Base-by-base conservation (phyloP, 257 asterid genomes). In the Petunia secreta region DNA sequence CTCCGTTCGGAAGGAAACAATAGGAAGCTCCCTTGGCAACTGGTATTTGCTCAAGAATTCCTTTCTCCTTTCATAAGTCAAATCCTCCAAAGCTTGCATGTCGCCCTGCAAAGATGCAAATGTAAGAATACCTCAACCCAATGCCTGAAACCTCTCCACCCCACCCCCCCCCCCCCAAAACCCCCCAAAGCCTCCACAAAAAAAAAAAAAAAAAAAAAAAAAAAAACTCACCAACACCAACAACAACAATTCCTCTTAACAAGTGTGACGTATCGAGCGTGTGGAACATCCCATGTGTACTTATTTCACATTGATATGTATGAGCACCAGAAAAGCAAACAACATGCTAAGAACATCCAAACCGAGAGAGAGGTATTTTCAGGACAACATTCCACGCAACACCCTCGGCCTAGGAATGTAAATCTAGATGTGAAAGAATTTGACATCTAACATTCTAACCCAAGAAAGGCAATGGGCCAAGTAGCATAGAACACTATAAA, bases 21-120 rank as follows among this genome's bases (percentile, higher is more conserved):
- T 58, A 0, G 99, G 98, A 77, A 96, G 98, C 85, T 94, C 98
- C 63, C 53, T 78, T 1, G 99, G 99, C 63, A 96, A 81, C 43
- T 75, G 91, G 85, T 91, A 88, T 82, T 89, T 87, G 82, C 87
- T 83, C 85, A 96, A 79, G 92, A 95, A 95, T 63, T 85, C 94
- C 85, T 89, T 95, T 83, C 98, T 87, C 87, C 79, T 95, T 81
- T 95, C 93, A 25, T 96, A 93, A 4, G 98, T 96, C 63, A 96
- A 77, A 84, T 96, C 99, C 88, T 94, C 98, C 75, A 96, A 89
- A 43, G 99, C 97, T 83, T 91, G 98, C 92, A 96, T 85, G 84
- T 96, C 99, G 53, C 99, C 99, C 98, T 96, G 73, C 83, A 86
- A 11, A 83, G 66, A 62, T 41, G 82, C 40, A 50, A 46, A 43